Percentiles rank a stretch among this genome's conserved stretches.
These are phyloP conservation scores for Pyracantha coccinea DNA, from an alignment of 331 rosid species.

Conservation along the genomic window DNA sequence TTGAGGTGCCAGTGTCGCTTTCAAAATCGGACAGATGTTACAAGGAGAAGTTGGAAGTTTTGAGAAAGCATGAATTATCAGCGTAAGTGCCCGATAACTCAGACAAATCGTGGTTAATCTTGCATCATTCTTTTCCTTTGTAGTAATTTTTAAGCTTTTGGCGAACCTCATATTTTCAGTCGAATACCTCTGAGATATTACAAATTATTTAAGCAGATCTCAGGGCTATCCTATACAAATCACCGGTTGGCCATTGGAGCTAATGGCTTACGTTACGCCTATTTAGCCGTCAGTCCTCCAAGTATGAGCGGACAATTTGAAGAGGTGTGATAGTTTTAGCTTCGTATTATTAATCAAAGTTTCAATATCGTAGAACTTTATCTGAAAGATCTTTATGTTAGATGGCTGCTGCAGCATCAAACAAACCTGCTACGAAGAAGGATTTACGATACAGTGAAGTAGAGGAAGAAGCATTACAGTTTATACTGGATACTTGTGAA, in stretches of 20 bases:
- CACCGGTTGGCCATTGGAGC: constrained; percentile 89
- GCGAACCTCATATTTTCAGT: neutral
- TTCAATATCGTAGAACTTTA: neutral
- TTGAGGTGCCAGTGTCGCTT: constrained; percentile 69
- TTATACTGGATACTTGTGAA: constrained; percentile 79
- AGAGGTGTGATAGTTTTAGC: constrained; percentile 47
- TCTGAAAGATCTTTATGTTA: constrained; percentile 21
- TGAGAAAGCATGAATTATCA: constrained; percentile 57
- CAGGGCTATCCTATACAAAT: constrained; percentile 79
- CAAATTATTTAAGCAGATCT: constrained; percentile 31
- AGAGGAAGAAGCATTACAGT: constrained; percentile 85
- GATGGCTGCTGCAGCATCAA: constrained; percentile 93
- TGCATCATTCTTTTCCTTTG: no score
- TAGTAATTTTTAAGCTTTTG: no score
- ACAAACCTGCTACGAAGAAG: constrained; percentile 51
- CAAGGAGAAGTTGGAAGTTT: constrained; percentile 57
- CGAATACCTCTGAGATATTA: neutral
- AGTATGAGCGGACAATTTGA: constrained; percentile 66
- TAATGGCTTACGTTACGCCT: constrained; percentile 91
- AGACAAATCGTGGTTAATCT: neutral
- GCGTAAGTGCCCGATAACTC: constrained; percentile 39
- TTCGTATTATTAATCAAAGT: neutral
- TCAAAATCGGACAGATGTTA: constrained; percentile 66
- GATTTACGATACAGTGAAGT: constrained; percentile 64
- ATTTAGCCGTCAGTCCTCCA: constrained; percentile 80